Evolutionary conservation across 805 yeast species (phyloP).

Genomic region (Brettanomyces nanus): DNA sequence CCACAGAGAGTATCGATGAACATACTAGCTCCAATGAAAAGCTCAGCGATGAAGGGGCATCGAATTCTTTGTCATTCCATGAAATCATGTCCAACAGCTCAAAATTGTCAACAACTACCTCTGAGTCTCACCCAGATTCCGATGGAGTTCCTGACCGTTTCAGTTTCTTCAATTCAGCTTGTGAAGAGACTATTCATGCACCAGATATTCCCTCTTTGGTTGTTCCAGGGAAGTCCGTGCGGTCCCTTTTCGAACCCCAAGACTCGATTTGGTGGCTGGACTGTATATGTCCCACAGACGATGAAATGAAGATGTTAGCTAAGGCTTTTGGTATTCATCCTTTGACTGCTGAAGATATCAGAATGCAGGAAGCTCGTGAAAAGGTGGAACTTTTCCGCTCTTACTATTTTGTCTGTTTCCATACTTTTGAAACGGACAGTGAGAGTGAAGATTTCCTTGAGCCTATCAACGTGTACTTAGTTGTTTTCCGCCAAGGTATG

Average conservation of each 20-base stretch:
- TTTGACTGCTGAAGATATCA: conserved; percentile 92
- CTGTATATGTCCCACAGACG: conserved; percentile 88
- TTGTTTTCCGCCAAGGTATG: conserved; percentile 61
- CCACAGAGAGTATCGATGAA: not conserved
- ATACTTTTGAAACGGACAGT: conserved; percentile 82
- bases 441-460: conserved; percentile 79
- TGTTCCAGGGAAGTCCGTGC: conserved; percentile 53
- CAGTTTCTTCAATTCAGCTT: conserved; percentile 72
- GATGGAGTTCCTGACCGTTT: conserved; percentile 57
- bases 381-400: conserved; percentile 87
- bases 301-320: conserved; percentile 85
- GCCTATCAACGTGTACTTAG: conserved; percentile 69
- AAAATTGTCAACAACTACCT: not conserved
- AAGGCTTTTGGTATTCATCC: conserved; percentile 98
- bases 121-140: conserved; percentile 6
- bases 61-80: not conserved
- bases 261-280: conserved; percentile 95
- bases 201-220: conserved; percentile 77
- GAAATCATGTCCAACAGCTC: not conserved
- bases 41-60: not conserved
- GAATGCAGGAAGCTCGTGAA: conserved; percentile 95
- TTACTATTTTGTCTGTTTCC: conserved; percentile 94
- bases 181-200: conserved; percentile 84
- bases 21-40: not conserved
- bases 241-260: conserved; percentile 60